A percentile compares a stretch with the other conserved stretches of the same genome.
phyloP scores from a whole-genome alignment of 768 basidiomycete genomes.

The Russula brevipes region DNA sequence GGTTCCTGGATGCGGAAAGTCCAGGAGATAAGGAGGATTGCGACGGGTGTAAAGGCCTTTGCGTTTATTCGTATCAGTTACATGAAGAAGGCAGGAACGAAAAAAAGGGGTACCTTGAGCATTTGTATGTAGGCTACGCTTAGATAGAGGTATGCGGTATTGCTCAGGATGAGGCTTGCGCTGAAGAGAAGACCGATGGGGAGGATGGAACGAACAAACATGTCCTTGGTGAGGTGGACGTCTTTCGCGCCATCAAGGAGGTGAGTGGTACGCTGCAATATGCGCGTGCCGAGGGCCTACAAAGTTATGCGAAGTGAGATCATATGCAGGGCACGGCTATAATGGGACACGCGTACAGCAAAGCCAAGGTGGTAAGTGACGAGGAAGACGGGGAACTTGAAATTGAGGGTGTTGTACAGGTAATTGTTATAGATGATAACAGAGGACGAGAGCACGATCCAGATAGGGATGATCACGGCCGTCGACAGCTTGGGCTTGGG shows the following conservation, averaged over 20 bases:
- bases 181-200: constrained; percentile 94
- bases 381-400: constrained; percentile 88
- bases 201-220: constrained; percentile 80
- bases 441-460: constrained; percentile 83
- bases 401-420: constrained; percentile 74
- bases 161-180: constrained; percentile 84
- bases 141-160: constrained; percentile 88
- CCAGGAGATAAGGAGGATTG: constrained; percentile 92
- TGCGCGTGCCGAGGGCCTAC: constrained; percentile 77
- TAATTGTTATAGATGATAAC: constrained; percentile 98
- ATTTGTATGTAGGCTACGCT: constrained; percentile 95
- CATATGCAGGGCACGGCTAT: background rate
- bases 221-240: constrained; percentile 69
- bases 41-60: constrained; percentile 86
- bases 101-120: constrained; percentile 59
- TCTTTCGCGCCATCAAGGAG: constrained; percentile 77
- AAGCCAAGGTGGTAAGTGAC: constrained; percentile 82
- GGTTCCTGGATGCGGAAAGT: constrained; percentile 84
- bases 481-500: constrained; percentile 56
- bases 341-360: constrained; percentile 42
- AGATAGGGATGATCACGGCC: constrained; percentile 76
- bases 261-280: constrained; percentile 74
- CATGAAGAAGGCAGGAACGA: background rate
- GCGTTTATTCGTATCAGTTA: background rate
- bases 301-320: background rate